Evolutionary conservation across 2,329 filamentous ascomycete genomes (phyloP).

Genomic region (Xylaria sp.): DNA sequence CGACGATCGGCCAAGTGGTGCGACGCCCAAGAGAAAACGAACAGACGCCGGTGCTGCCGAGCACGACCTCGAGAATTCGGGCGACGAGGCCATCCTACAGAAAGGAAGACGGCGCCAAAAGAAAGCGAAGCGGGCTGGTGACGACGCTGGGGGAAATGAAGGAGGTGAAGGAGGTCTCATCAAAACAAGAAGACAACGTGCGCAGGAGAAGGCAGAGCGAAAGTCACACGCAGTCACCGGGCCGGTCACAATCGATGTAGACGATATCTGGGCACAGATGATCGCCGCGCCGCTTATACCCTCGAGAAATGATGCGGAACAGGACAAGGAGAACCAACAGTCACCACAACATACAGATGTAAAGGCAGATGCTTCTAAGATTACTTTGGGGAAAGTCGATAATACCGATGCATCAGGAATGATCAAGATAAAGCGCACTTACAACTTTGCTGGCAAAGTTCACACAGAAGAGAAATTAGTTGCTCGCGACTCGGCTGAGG

Average conservation of each 20-base stretch:
- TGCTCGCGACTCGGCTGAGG: conserved; percentile 67
- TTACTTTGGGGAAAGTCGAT: conserved; percentile 4
- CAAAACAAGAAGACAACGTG: conserved; percentile 74
- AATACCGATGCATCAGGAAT: conserved; percentile 44
- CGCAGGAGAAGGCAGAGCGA: conserved; percentile 67
- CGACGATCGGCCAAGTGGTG: conserved; percentile 22
- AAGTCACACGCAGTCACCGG: conserved; percentile 58
- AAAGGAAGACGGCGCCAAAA: conserved; percentile 61
- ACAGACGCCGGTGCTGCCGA: conserved; percentile 41
- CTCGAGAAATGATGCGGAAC: conserved; percentile 34
- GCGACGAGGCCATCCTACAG: conserved; percentile 73
- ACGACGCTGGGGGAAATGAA: conserved; percentile 51
- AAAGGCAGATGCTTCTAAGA: conserved; percentile 23
- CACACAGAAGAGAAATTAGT: conserved; percentile 76
- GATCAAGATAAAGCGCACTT: conserved; percentile 72
- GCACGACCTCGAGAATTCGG: conserved; percentile 68
- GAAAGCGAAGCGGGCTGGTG: conserved; percentile 53
- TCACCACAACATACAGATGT: conserved; percentile 10
- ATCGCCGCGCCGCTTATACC: conserved; percentile 50
- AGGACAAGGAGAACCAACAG: conserved; percentile 27
- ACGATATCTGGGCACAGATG: conserved; percentile 74
- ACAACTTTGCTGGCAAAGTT: conserved; percentile 75
- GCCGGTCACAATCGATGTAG: conserved; percentile 72
- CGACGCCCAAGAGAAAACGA: conserved; percentile 43
- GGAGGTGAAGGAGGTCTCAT: conserved; percentile 67